Evolutionary conservation across 164 flowering plant species (phyloP), one percentile per base, ranked within the genome.

Genomic region (Dillenia suffruticosa): DNA sequence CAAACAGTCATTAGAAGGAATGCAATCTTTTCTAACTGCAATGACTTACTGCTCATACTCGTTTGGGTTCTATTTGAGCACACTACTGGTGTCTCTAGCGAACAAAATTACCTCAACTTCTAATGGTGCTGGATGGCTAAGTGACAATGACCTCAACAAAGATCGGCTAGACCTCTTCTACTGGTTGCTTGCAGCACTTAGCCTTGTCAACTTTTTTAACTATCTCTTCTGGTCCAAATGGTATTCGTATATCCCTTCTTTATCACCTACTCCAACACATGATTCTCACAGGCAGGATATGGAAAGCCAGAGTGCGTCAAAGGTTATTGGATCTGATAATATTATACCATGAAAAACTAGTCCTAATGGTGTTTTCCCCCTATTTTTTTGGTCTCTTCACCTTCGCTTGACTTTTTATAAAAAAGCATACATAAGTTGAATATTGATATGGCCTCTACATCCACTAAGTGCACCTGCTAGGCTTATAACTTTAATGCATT

Each of bases 1-100:
- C 73, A 77, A 74, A 56, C 86, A 87, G 48, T 74, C 84, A 10
- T 16, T 74, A 48, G 68, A 77, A 64, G 87, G 87, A 54, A 87
- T 83, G 93, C 87, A 81, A 40, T 77, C 89, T n/a, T 84, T 87
- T 58, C 24, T 81, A 46, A 87, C 88, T 9, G 88, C 89, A 63
- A 78, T 87, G 70, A 83, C 89, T 22, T 84, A 83, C 24, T 84
- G 86, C 62, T 84, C 92, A 0, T 84, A 79, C 68, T 80, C 92
- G 26, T 84, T 87, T 53, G 93, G 93, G 46, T 87, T 84, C 63
- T 87, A 75, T 66, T 65, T 87, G 54, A 87, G 93, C 68, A 80
- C 86, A 2, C 60, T 83, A 12, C 62, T 87, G 22, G 94, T 87
- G 14, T 80, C 90, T 46, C 57, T 85, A 12, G 83, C 82, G 51